These are phyloP conservation scores for Lyophyllum atratum DNA, from an alignment of 768 basidiomycete species.

Conservation along the genomic window DNA sequence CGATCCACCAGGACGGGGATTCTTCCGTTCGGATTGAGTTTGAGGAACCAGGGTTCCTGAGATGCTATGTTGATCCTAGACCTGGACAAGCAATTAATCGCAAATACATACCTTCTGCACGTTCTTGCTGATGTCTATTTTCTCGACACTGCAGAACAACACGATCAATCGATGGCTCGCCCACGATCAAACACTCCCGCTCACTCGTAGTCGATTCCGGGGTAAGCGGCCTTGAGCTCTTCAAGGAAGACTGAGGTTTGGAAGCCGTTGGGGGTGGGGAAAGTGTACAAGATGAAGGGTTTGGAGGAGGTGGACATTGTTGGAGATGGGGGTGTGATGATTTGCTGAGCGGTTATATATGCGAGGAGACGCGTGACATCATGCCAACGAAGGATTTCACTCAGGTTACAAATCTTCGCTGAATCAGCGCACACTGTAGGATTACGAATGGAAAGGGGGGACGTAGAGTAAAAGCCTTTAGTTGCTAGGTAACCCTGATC, in stretches of 20 bases:
- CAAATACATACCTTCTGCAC: conserved; percentile 66
- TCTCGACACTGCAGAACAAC: conserved; percentile 40
- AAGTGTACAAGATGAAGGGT: conserved; percentile 54
- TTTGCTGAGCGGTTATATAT: neutral
- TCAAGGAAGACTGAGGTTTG: conserved; percentile 57
- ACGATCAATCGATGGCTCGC: neutral
- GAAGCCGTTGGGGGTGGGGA: conserved; percentile 61
- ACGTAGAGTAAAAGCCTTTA: neutral
- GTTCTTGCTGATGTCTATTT: conserved; percentile 61
- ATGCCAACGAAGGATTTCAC: neutral
- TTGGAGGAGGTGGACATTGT: conserved; percentile 34
- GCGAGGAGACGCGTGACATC: neutral
- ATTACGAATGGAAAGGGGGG: conserved; percentile 1
- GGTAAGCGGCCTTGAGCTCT: conserved; percentile 60
- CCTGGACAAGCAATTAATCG: too few relatives aligned
- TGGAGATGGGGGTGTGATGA: conserved; percentile 30
- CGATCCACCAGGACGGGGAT: conserved; percentile 72
- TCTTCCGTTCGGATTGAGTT: conserved; percentile 71
- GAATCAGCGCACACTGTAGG: neutral
- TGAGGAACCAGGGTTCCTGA: conserved; percentile 70
- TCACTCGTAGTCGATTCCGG: conserved; percentile 46
- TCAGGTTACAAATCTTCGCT: conserved; percentile 1
- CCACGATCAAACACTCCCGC: conserved; percentile 6
- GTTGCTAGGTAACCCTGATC: conserved; percentile 13
- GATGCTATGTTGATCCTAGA: neutral